These are phyloP conservation scores for Hippophae rhamnoides DNA, from an alignment of 306 rosid species.

Conservation along the genomic window DNA sequence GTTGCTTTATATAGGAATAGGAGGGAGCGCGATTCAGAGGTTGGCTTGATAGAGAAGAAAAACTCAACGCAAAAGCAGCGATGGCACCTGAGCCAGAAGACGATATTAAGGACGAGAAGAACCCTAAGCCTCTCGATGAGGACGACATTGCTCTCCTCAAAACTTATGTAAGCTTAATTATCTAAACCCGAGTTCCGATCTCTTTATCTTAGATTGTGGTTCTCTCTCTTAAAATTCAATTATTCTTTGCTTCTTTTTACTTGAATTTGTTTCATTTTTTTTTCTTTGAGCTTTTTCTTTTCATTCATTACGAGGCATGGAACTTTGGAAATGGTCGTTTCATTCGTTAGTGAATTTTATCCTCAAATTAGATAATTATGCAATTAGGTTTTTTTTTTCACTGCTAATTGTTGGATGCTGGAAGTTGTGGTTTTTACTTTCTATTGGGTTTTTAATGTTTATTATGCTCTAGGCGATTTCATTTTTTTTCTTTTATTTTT, in stretches of 20 bases:
- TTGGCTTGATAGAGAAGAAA: slow-evolving; percentile 15
- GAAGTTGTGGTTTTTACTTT: neutral
- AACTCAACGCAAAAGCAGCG: slow-evolving; percentile 1
- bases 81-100: slow-evolving; percentile 86
- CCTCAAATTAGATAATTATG: neutral
- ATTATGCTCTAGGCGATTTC: neutral
- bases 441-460: neutral
- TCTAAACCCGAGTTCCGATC: neutral
- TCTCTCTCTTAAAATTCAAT: neutral
- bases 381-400: neutral
- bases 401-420: too few species aligned
- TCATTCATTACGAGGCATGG: too few species aligned
- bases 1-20: too few species aligned
- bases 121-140: slow-evolving; percentile 90
- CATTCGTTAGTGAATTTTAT: neutral
- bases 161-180: slow-evolving; percentile 51
- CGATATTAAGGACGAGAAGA: slow-evolving; percentile 96
- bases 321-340: neutral
- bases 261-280: neutral
- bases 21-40: too few species aligned
- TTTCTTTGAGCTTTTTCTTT: neutral
- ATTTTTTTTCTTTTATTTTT: neutral
- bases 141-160: slow-evolving; percentile 94
- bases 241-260: neutral
- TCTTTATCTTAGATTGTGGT: neutral